Base-by-base conservation (phyloP, 805 yeast species). In the Zygosaccharomyces bailii region DNA sequence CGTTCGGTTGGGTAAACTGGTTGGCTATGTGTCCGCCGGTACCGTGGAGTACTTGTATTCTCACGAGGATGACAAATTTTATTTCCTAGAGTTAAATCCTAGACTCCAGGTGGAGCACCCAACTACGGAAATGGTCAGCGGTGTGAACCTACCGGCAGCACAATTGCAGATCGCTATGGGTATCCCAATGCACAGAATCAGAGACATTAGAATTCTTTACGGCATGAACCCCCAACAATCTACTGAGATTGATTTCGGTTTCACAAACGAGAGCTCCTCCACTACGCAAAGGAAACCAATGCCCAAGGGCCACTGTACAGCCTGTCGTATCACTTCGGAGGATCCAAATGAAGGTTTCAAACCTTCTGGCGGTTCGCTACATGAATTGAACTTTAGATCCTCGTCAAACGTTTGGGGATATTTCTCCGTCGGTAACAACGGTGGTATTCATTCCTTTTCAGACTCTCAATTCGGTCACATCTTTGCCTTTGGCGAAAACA, bases 51-150 rank as follows among this genome's bases (percentile, higher is more conserved):
- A 93, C 71, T 76, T 93, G 57, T 93, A 93, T 67, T 88, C 96
- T 20, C 93, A 89, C 66, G 79, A 86, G 45, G 97, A 93, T 50
- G 90, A 91, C 69, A 88, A 90, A 66, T 93, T 91, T 66, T 93
- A 90, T 76, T 93, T 93, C 69, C 76, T 93, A 66, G 99, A 93
- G 72, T 78, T 93, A 66, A 93, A 93, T 68, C 99, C 99, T 60
- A 86, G 99, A 76, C 77, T 93, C 67, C 99, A 93, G 75, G 99
- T 93, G 48, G 99, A 93, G 77, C 99, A 93, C 76, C 99, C 99
- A 61, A 93, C 99, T 35, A 93, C 99, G 32, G 99, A 93, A 73
- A 93, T 93, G 99, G 99, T 89, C 45, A 84, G 96, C 18, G 99
- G 99, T 54, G 97, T 93, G 43, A 95, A 93, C 65, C 76, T 93